Conservation (phyloP, 495 filamentous ascomycete species). For the Aspergillus taichungensis region DNA sequence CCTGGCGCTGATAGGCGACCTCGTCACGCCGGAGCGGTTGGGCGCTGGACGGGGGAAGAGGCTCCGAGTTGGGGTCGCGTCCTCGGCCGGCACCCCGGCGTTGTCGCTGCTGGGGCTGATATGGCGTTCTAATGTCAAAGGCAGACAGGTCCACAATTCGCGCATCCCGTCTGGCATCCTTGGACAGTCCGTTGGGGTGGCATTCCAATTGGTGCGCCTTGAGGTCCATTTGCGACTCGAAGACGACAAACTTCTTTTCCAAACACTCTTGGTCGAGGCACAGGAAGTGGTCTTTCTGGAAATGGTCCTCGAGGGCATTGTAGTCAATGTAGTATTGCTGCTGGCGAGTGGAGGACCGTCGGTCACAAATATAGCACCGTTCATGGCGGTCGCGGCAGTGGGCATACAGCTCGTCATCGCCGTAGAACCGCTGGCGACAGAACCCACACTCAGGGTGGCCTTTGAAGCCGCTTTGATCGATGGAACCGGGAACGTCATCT, state of each 20-base stretch:
- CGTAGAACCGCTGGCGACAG: slow-evolving; percentile 87
- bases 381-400: slow-evolving; percentile 92
- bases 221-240: slow-evolving; percentile 86
- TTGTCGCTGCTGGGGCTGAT: slow-evolving; percentile 52
- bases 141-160: slow-evolving; percentile 76
- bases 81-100: slow-evolving; percentile 56
- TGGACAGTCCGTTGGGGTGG: slow-evolving; percentile 69
- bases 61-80: slow-evolving; percentile 68
- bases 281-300: slow-evolving; percentile 76
- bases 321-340: slow-evolving; percentile 89
- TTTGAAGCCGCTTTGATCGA: slow-evolving; percentile 91
- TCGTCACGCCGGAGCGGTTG: slow-evolving; percentile 81
- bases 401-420: slow-evolving; percentile 85
- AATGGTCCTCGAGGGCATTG: slow-evolving; percentile 73
- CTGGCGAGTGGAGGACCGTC: slow-evolving; percentile 54
- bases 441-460: slow-evolving; percentile 94
- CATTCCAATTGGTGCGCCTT: slow-evolving; percentile 76
- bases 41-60: slow-evolving; percentile 66
- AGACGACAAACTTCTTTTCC: slow-evolving; percentile 98
- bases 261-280: slow-evolving; percentile 79
- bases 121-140: slow-evolving; percentile 70
- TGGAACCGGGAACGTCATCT: slow-evolving; percentile 82
- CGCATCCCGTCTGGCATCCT: slow-evolving; percentile 77
- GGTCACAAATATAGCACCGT: slow-evolving; percentile 89
- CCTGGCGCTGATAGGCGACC: slow-evolving; percentile 83